phyloP scores from a whole-genome alignment of 441 rosid species.

The Isatis lusitanica region DNA sequence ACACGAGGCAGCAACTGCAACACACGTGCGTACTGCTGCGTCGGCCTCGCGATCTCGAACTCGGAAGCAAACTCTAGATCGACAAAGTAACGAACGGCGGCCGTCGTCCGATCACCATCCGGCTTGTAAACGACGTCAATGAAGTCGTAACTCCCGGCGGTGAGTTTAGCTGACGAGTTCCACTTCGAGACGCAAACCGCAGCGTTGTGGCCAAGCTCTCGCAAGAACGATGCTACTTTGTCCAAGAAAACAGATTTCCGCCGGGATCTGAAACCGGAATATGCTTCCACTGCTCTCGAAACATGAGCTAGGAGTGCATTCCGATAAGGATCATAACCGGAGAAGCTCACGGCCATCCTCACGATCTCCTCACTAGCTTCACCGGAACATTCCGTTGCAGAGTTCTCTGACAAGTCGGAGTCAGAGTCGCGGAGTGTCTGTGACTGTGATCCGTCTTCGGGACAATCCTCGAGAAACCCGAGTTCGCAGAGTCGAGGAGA shows the following conservation, averaged over 20 bases:
- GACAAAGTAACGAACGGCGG: slow-evolving; percentile 49
- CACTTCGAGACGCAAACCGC: slow-evolving; percentile 77
- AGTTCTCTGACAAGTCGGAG: slow-evolving; percentile 36
- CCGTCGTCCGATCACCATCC: neutral
- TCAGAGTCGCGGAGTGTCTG: slow-evolving; percentile 41
- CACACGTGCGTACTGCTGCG: slow-evolving; percentile 47
- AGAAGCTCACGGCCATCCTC: neutral
- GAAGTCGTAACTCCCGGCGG: slow-evolving; percentile 72
- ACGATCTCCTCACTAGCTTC: slow-evolving; percentile 40
- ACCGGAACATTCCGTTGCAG: slow-evolving; percentile 32
- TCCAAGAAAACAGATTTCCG: slow-evolving; percentile 45
- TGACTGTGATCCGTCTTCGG: neutral
- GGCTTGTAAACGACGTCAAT: slow-evolving; percentile 53
- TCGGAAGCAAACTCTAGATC: slow-evolving; percentile 70
- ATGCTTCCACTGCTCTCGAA: slow-evolving; percentile 44
- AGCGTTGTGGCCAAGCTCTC: slow-evolving; percentile 68
- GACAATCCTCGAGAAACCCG: slow-evolving; percentile 57
- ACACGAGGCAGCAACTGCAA: slow-evolving; percentile 50
- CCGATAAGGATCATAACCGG: slow-evolving; percentile 44
- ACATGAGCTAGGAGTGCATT: slow-evolving; percentile 48
- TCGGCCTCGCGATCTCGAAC: slow-evolving; percentile 83
- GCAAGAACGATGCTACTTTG: slow-evolving; percentile 52
- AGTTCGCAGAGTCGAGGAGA: slow-evolving; percentile 75
- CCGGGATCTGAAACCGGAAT: slow-evolving; percentile 34
- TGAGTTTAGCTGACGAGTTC: slow-evolving; percentile 55